Percentiles rank a stretch among this genome's conserved stretches.
phyloP scores from a whole-genome alignment of 805 yeast genomes.

The Metschnikowia picachoensis region DNA sequence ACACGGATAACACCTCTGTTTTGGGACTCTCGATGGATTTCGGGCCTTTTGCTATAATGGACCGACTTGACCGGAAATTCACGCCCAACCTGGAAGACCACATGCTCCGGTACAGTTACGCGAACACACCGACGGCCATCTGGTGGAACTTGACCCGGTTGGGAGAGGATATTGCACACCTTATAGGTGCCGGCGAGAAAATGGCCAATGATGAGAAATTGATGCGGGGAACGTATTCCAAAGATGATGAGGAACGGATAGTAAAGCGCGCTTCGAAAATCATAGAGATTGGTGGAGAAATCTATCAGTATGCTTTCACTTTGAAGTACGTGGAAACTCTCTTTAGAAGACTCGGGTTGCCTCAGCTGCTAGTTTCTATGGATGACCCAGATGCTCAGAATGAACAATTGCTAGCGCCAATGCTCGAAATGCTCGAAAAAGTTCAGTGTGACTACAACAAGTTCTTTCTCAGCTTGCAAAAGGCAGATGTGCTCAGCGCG shows the following conservation, averaged over 20 bases:
- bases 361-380: conserved; percentile 30
- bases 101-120: conserved; percentile 65
- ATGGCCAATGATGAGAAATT: conserved; percentile 36
- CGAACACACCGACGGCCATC: conserved; percentile 78
- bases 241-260: conserved; percentile 49
- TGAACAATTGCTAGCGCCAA: conserved; percentile 48
- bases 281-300: conserved; percentile 60
- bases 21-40: conserved; percentile 85
- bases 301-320: conserved; percentile 61
- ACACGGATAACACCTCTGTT: conserved; percentile 92
- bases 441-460: conserved; percentile 75
- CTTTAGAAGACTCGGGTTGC: conserved; percentile 67
- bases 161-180: conserved; percentile 79
- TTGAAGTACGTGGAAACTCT: conserved; percentile 54
- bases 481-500: conserved; percentile 28
- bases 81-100: conserved; percentile 91
- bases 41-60: conserved; percentile 94
- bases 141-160: conserved; percentile 91
- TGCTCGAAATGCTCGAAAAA: conserved; percentile 56
- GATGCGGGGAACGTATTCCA: conserved; percentile 25
- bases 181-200: conserved; percentile 68
- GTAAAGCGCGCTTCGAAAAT: conserved; percentile 59
- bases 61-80: conserved; percentile 71
- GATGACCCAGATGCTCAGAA: conserved; percentile 36
- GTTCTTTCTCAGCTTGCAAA: conserved; percentile 67